phyloP scores from a whole-genome alignment of 495 filamentous ascomycete genomes.

The Glutinoglossum americanum region DNA sequence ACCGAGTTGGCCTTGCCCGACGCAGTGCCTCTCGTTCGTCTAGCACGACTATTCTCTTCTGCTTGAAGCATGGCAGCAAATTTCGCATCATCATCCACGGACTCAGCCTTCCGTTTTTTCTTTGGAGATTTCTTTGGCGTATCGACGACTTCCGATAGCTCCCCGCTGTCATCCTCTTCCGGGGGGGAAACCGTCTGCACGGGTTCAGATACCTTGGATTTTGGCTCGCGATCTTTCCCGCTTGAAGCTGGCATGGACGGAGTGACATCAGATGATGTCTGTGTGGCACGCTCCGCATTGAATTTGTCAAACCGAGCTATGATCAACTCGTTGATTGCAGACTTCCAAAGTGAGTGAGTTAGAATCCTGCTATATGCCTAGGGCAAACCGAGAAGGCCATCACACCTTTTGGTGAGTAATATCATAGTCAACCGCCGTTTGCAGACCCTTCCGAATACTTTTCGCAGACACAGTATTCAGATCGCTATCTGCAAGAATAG shows the following conservation, averaged over 20 bases:
- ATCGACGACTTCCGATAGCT: slow-evolving; percentile 24
- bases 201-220: slow-evolving; percentile 1
- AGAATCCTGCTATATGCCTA: not conserved
- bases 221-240: not conserved
- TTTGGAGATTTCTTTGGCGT: slow-evolving; percentile 32
- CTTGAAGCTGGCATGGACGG: slow-evolving; percentile 3
- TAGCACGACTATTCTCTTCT: slow-evolving; percentile 58
- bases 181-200: slow-evolving; percentile 4
- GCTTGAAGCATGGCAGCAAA: slow-evolving; percentile 78
- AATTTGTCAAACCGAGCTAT: slow-evolving; percentile 77
- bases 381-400: slow-evolving; percentile 5
- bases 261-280: slow-evolving; percentile 15
- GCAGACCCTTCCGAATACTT: slow-evolving; percentile 68
- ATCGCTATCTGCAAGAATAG: slow-evolving; percentile 63
- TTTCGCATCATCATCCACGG: slow-evolving; percentile 58
- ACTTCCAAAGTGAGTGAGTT: slow-evolving; percentile 23
- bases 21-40: slow-evolving; percentile 46
- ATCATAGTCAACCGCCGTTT: slow-evolving; percentile 56
- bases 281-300: slow-evolving; percentile 23
- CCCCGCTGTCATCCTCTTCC: slow-evolving; percentile 26
- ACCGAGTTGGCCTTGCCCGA: slow-evolving; percentile 21
- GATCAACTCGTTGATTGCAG: slow-evolving; percentile 62
- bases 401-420: slow-evolving; percentile 68
- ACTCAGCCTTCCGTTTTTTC: slow-evolving; percentile 31
- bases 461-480: slow-evolving; percentile 83